phyloP scores from a whole-genome alignment of 2,329 filamentous ascomycete species.

The Parascedosporium putredinis region DNA sequence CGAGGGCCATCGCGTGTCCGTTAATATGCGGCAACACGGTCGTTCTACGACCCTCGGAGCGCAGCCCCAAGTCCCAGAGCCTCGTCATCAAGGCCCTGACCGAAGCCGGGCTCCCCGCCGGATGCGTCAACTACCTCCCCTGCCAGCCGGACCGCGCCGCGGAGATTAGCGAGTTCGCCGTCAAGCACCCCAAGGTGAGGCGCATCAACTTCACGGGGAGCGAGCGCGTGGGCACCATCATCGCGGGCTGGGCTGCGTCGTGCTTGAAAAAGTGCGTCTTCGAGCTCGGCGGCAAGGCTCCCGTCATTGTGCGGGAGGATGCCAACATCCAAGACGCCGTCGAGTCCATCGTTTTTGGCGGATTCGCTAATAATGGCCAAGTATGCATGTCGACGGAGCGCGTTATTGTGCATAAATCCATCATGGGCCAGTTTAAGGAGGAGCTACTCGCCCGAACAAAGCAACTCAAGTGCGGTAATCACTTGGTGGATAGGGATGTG shows the following conservation, averaged over 20 bases:
- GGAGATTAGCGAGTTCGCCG: constrained; percentile 48
- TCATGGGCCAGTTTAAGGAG: constrained; percentile 40
- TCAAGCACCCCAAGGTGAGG: constrained; percentile 49
- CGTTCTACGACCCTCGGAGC: constrained; percentile 54
- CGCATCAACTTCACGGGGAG: constrained; percentile 66
- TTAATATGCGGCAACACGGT: constrained; percentile 47
- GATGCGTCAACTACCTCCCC: constrained; percentile 53
- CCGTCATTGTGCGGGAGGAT: constrained; percentile 56
- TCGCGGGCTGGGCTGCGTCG: constrained; percentile 51
- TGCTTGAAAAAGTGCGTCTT: constrained; percentile 57
- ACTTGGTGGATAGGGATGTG: constrained; percentile 15
- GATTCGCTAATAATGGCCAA: constrained; percentile 55
- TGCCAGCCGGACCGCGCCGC: constrained; percentile 46
- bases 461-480: constrained; percentile 17
- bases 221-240: constrained; percentile 52
- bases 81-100: constrained; percentile 44
- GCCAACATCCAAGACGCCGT: constrained; percentile 55
- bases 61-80: constrained; percentile 46
- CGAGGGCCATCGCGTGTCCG: constrained; percentile 33
- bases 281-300: constrained; percentile 62
- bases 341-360: constrained; percentile 43
- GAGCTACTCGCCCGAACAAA: constrained; percentile 19
- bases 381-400: constrained; percentile 64
- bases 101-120: constrained; percentile 56
- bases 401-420: constrained; percentile 31